Base-by-base conservation (phyloP, 108 stramenopile genomes). In the Skeletonema grethae region DNA sequence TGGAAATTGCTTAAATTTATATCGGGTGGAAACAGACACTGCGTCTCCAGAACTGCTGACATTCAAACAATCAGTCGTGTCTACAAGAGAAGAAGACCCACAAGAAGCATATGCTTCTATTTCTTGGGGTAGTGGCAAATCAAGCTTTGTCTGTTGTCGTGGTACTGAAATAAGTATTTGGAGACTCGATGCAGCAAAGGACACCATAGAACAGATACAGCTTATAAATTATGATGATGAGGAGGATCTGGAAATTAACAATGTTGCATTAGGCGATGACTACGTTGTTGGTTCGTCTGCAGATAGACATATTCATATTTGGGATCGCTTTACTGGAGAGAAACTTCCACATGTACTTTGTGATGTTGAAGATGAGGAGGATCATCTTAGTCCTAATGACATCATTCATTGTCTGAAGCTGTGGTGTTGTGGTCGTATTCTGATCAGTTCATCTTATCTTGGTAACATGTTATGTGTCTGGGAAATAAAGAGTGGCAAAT, bases 331-430 rank as follows among this genome's bases (percentile, higher is more conserved):
- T 12, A 50, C 65, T 28, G 65, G 45, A 48, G 39, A 67, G 15
- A 67, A 67, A 15, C 28, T 22, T 20, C 25, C 11, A 28, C 13
- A 36, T 16, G 50, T 20, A 0, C 24, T 67, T 12, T 67, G 65
- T 30, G 65, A 67, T 67, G 43, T 67, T n/a, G 65, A 50, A 48
- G 65, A 43, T 30, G 65, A 67, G 28, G 65, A 67, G 25, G 65
- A 67, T 4, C 13, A 5, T 0, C 24, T 25, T 5, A 55, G 24
- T 9, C 5, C 18, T 5, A 16, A 53, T 55, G 50, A 67, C 11
- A 50, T 46, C 5, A 55, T 67, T 24, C 48, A 28, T n/a, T 0
- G 0, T 34, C 65, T 67, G 2, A 16, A 12, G 4, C 3, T 67
- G 65, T 67, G 11, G 24, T 67, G 65, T 46, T 20, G 7, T 18